Conservation (phyloP, 1,284 basidiomycete species). For the Microbotryum intermedium region DNA sequence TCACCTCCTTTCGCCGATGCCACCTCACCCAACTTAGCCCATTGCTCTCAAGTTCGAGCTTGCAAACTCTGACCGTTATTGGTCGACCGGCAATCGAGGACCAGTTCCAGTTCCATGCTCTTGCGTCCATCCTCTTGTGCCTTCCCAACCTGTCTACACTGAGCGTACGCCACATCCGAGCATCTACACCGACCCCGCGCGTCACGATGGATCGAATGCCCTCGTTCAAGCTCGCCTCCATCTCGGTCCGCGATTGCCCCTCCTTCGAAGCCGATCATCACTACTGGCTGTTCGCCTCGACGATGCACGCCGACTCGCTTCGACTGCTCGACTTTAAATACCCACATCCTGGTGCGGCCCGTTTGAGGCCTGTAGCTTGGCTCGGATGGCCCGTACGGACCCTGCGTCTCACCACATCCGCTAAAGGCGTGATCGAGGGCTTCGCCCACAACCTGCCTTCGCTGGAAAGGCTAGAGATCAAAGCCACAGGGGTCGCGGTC, state of each 20-base stretch:
- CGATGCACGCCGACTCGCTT: constrained; percentile 19
- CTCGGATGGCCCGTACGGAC: constrained; percentile 1
- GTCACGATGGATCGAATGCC: constrained; percentile 1
- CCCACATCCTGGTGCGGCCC: background rate
- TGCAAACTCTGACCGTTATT: constrained; percentile 3
- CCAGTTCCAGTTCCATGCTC: constrained; percentile 13
- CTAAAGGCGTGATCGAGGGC: background rate
- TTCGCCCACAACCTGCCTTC: constrained; percentile 17
- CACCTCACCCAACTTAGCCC: background rate
- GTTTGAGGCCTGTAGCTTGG: constrained; percentile 12
- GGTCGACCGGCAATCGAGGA: background rate
- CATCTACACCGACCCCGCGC: background rate
- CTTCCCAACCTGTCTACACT: constrained; percentile 5
- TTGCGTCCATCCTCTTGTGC: constrained; percentile 9
- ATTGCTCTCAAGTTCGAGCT: background rate
- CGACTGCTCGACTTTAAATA: constrained; percentile 11
- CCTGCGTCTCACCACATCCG: background rate
- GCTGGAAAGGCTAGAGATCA: constrained; percentile 3
- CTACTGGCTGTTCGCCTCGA: constrained; percentile 16
- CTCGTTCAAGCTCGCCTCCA: background rate
- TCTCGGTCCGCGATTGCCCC: constrained; percentile 2
- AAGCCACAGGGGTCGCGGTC: background rate
- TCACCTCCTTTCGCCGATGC: constrained; percentile 7
- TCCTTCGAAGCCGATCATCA: constrained; percentile 4
- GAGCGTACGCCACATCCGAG: constrained; percentile 5